phyloP scores from a whole-genome alignment of 2,329 filamentous ascomycete species.

The Amauroascus verrucosus region DNA sequence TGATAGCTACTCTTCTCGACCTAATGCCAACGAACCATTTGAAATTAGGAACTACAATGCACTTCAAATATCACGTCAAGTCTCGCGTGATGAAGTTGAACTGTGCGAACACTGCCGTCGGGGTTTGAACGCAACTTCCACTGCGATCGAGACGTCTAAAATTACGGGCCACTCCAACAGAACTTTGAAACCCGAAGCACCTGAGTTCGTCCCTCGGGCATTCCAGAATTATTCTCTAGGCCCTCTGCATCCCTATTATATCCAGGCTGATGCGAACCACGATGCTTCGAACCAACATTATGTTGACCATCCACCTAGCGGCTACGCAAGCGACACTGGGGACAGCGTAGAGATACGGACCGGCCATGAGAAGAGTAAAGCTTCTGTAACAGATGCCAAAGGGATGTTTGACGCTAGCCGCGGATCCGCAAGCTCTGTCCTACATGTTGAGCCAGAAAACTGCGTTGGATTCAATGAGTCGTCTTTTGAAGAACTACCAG shows the following conservation, averaged over 20 bases:
- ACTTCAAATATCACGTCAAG: not conserved
- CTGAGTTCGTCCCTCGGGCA: conserved; percentile 30
- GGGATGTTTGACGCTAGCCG: not conserved
- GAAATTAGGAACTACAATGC: not conserved
- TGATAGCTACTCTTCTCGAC: not conserved
- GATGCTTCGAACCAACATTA: not conserved
- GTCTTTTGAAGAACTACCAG: not conserved
- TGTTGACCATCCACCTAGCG: conserved; percentile 7
- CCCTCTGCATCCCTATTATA: conserved; percentile 1
- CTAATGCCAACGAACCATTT: not conserved
- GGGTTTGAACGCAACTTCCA: not conserved
- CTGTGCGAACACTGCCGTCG: conserved; percentile 7
- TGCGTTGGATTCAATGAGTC: not conserved
- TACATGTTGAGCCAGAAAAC: not conserved
- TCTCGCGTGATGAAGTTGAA: not conserved
- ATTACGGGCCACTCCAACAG: conserved; percentile 5
- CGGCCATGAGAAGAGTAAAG: conserved; percentile 2
- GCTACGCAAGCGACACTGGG: conserved; percentile 13
- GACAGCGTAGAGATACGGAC: conserved; percentile 14
- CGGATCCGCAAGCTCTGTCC: not conserved
- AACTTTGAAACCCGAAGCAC: conserved; percentile 31
- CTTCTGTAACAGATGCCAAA: not conserved
- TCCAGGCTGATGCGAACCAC: conserved; percentile 5
- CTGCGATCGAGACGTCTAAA: conserved; percentile 9
- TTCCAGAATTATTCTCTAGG: conserved; percentile 3